Percentiles rank a stretch among this genome's conserved stretches.
These are phyloP conservation scores for Acer saccharum DNA, from an alignment of 345 rosid species.

Conservation along the genomic window DNA sequence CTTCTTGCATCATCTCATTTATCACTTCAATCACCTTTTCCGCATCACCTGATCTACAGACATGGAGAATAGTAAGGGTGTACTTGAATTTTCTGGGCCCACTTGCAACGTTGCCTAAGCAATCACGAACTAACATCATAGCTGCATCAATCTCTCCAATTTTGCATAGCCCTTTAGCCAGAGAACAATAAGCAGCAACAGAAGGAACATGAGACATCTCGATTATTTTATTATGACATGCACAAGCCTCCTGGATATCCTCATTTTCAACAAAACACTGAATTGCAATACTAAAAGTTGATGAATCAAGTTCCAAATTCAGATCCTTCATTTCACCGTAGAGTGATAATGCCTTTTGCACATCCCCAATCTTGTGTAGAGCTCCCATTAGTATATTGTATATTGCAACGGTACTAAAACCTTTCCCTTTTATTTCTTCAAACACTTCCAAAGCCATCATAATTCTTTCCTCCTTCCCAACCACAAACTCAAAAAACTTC, in stretches of 20 bases:
- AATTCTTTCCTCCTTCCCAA: constrained; percentile 48
- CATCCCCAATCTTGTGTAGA: constrained; percentile 50
- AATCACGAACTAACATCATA: constrained; percentile 82
- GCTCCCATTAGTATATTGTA: constrained; percentile 72
- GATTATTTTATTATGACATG: constrained; percentile 67
- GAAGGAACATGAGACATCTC: constrained; percentile 73
- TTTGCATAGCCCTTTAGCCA: constrained; percentile 69
- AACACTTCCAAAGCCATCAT: constrained; percentile 62
- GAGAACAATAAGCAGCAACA: constrained; percentile 63
- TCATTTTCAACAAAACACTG: constrained; percentile 56
- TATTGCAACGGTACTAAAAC: constrained; percentile 55
- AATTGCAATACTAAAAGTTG: constrained; percentile 56
- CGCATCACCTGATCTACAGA: constrained; percentile 51
- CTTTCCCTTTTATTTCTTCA: constrained; percentile 55
- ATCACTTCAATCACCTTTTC: constrained; percentile 70
- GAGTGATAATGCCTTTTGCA: constrained; percentile 60
- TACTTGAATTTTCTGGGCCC: constrained; percentile 88
- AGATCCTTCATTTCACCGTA: constrained; percentile 52
- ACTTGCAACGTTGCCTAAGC: constrained; percentile 65
- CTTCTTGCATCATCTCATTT: constrained; percentile 77
- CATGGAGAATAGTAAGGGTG: constrained; percentile 54
- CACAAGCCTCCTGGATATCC: constrained; percentile 64
- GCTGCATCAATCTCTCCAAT: constrained; percentile 84
- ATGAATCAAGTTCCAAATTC: constrained; percentile 55
- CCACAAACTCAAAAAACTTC: constrained; percentile 56